Percentiles rank a stretch among this genome's conserved stretches.
These are phyloP conservation scores for Zizania palustris DNA, from an alignment of 202 grass and related monocot genomes.

Conservation along the genomic window DNA sequence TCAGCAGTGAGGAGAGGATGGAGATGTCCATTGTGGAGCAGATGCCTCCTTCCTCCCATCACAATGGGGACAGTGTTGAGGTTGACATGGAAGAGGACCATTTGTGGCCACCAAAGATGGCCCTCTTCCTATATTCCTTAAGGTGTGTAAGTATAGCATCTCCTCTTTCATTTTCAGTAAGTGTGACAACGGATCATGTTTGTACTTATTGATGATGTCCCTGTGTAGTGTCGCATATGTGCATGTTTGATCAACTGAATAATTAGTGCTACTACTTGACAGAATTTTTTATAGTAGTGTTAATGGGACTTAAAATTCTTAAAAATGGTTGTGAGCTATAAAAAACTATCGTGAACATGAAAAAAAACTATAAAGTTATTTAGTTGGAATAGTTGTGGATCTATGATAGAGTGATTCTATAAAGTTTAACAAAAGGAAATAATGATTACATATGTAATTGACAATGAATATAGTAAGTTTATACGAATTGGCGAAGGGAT, in stretches of 20 bases:
- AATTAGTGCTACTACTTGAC: background rate
- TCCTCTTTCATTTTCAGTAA: background rate
- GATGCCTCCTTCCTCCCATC: constrained; percentile 35
- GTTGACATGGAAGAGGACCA: constrained; percentile 49
- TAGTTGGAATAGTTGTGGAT: no score
- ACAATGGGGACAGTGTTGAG: constrained; percentile 41
- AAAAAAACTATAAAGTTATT: no score
- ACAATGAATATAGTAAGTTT: no score
- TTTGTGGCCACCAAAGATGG: constrained; percentile 56
- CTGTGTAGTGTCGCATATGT: background rate
- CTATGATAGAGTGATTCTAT: no score
- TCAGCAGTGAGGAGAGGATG: constrained; percentile 45
- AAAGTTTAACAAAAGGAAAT: no score
- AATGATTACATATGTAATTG: no score
- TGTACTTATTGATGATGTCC: background rate
- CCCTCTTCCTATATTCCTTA: constrained; percentile 83
- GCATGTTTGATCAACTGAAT: background rate
- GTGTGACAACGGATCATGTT: background rate
- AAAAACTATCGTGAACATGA: no score
- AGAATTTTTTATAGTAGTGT: background rate
- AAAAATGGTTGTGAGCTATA: no score
- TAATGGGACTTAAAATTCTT: background rate
- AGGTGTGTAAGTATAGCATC: constrained; percentile 39
- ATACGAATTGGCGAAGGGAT: no score
- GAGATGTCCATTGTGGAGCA: constrained; percentile 36